phyloP scores from a whole-genome alignment of 129 eudicot genomes.

The Calendula officinalis region DNA sequence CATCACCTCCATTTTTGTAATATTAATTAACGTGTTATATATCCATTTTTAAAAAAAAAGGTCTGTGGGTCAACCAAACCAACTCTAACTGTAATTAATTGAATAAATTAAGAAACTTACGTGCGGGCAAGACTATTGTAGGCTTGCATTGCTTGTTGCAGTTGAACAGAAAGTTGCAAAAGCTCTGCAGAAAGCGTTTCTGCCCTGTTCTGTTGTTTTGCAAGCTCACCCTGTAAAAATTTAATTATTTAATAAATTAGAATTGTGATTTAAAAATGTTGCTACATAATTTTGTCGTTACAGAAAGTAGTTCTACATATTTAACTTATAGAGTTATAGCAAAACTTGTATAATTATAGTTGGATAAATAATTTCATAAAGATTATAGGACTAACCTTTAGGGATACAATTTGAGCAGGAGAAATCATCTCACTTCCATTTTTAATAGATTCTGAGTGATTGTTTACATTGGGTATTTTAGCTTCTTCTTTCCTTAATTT shows the following conservation, averaged over 20 bases:
- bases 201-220: constrained; percentile 85
- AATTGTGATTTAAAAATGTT: neutral
- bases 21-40: too few species aligned
- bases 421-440: constrained; percentile 28
- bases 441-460: constrained; percentile 11
- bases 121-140: constrained; percentile 83
- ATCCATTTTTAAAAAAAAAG: too few species aligned
- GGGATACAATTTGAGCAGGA: constrained; percentile 52
- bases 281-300: too few species aligned
- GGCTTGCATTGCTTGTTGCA: constrained; percentile 88
- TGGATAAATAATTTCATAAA: neutral
- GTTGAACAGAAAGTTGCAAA: constrained; percentile 80
- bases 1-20: too few species aligned
- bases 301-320: too few species aligned
- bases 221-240: constrained; percentile 55
- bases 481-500: constrained; percentile 68
- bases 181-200: constrained; percentile 91
- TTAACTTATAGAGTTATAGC: too few species aligned
- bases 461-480: constrained; percentile 29
- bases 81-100: too few species aligned
- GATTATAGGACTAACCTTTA: constrained; percentile 54
- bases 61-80: too few species aligned
- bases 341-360: too few species aligned
- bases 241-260: neutral
- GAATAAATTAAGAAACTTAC: constrained; percentile 25